Conservation (phyloP, 768 basidiomycete species). For the Boletus rubescentipes region DNA sequence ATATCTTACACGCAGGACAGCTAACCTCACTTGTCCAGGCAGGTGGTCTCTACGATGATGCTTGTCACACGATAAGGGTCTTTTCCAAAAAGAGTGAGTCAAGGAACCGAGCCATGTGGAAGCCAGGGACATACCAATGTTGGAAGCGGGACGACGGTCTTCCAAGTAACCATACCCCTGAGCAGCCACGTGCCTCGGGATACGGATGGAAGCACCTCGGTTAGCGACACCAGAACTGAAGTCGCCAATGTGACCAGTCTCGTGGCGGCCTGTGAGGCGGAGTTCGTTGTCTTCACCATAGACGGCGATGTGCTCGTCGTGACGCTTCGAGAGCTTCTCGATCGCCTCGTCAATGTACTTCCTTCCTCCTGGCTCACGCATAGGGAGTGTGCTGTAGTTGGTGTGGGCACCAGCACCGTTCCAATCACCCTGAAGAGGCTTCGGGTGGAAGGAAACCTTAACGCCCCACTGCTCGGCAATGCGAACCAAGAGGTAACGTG, state of each 20-base stretch:
- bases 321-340: constrained; percentile 87
- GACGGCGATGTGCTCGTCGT: constrained; percentile 94
- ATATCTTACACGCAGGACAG: constrained; percentile 13
- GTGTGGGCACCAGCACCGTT: constrained; percentile 99
- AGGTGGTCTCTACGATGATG: constrained; percentile 87
- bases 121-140: constrained; percentile 64
- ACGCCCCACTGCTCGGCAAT: constrained; percentile 97
- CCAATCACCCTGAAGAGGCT: constrained; percentile 96
- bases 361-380: constrained; percentile 94
- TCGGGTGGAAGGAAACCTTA: constrained; percentile 99
- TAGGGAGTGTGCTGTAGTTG: constrained; percentile 93
- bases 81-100: constrained; percentile 29
- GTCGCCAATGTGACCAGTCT: constrained; percentile 89
- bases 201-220: constrained; percentile 95
- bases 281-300: constrained; percentile 98
- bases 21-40: constrained; percentile 55
- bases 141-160: constrained; percentile 96
- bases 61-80: constrained; percentile 94
- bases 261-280: constrained; percentile 93
- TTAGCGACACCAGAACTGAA: constrained; percentile 97
- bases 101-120: background rate
- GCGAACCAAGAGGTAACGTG: constrained; percentile 92
- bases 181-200: constrained; percentile 89
- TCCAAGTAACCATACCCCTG: constrained; percentile 96
- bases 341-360: constrained; percentile 90